Conservation (phyloP, 176 grass and related monocot genomes). For the Chrysopogon serrulatus region DNA sequence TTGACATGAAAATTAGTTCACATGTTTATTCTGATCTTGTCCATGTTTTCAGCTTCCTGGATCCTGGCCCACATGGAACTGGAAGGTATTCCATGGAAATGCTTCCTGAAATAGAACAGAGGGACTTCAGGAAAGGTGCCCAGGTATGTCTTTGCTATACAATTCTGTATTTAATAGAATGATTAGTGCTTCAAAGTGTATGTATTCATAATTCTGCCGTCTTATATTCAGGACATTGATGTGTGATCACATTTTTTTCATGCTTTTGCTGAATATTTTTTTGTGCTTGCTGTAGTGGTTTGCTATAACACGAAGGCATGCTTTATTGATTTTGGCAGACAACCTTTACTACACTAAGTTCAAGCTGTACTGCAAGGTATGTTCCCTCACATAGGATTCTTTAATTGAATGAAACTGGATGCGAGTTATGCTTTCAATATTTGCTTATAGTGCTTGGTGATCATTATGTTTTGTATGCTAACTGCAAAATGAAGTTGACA, state of each 20-base stretch:
- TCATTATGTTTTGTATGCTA: background rate
- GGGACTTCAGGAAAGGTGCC: constrained; percentile 92
- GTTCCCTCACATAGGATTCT: background rate
- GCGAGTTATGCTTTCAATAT: background rate
- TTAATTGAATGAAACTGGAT: background rate
- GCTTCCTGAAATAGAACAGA: constrained; percentile 77
- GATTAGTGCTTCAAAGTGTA: background rate
- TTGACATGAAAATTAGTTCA: background rate
- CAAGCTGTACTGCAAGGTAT: constrained; percentile 98
- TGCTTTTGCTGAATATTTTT: constrained; percentile 27
- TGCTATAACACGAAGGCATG: constrained; percentile 91
- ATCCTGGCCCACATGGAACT: constrained; percentile 96
- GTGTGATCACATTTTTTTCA: background rate
- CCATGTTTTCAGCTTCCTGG: constrained; percentile 61
- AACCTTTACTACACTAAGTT: constrained; percentile 89
- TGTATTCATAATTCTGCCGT: background rate
- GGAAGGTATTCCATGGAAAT: constrained; percentile 87
- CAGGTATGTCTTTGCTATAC: constrained; percentile 50
- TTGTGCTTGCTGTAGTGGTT: constrained; percentile 76
- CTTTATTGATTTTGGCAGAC: constrained; percentile 89
- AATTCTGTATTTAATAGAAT: constrained; percentile 12
- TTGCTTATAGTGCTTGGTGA: background rate
- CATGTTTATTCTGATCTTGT: constrained; percentile 14
- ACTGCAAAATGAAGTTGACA: constrained; percentile 3
- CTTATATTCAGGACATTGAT: background rate